Conservation (phyloP, 768 basidiomycete genomes). For the Rhodotorula babjevae region DNA sequence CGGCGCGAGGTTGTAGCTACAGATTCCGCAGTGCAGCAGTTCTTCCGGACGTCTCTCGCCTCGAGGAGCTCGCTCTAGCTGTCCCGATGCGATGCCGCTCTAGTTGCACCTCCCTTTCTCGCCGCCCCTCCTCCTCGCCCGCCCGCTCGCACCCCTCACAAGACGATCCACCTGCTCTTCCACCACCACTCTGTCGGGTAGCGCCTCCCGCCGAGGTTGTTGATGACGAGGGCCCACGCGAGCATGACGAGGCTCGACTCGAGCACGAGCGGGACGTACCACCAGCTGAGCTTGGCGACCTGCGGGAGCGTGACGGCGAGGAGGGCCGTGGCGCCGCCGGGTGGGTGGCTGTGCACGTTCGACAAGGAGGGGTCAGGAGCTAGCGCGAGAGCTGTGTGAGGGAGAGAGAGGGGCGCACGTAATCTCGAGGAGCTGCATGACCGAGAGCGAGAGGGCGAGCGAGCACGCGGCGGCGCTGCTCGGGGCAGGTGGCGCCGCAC, state of each 20-base stretch:
- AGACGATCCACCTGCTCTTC: slow-evolving; percentile 8
- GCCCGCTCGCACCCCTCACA: background rate
- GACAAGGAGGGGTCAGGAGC: too few species aligned
- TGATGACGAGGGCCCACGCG: slow-evolving; percentile 25
- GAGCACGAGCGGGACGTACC: slow-evolving; percentile 12
- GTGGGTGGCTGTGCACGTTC: slow-evolving; percentile 3
- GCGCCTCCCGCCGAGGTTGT: slow-evolving; percentile 21
- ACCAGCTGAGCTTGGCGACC: slow-evolving; percentile 19
- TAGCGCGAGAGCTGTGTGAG: background rate
- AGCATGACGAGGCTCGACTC: slow-evolving; percentile 14
- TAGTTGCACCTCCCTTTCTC: too few species aligned
- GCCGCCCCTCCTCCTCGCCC: too few species aligned
- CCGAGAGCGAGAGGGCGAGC: slow-evolving; percentile 11
- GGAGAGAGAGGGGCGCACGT: background rate
- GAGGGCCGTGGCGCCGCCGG: slow-evolving; percentile 20
- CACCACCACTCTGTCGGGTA: slow-evolving; percentile 17
- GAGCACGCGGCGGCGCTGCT: slow-evolving; percentile 7
- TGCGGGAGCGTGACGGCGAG: slow-evolving; percentile 20
- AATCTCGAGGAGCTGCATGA: slow-evolving; percentile 30
- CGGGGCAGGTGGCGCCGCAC: background rate
- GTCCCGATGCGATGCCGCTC: too few species aligned
- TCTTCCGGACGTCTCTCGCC: too few species aligned
- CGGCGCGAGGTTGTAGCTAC: too few species aligned
- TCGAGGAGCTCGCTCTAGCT: too few species aligned
- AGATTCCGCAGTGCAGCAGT: too few species aligned